Evolutionary conservation across 2,329 filamentous ascomycete species (phyloP).

Genomic region (Setomelanomma holmii): DNA sequence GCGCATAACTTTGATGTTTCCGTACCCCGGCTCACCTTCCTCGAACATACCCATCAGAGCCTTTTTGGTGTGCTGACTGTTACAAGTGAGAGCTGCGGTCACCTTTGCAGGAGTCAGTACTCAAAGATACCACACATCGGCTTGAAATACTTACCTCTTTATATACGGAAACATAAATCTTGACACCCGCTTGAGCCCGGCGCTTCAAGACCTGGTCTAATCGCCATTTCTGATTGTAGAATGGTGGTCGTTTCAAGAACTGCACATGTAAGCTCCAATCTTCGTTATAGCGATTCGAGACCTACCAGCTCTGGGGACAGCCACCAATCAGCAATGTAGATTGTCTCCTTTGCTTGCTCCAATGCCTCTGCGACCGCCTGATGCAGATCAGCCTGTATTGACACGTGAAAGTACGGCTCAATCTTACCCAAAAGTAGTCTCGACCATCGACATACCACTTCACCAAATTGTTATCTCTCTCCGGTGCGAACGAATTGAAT

Average conservation of each 20-base stretch:
- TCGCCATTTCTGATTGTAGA: conserved; percentile 82
- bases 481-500: conserved; percentile 89
- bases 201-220: conserved; percentile 87
- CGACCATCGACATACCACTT: conserved; percentile 98
- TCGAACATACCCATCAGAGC: conserved; percentile 82
- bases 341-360: conserved; percentile 88
- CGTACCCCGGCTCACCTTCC: conserved; percentile 78
- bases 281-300: background rate
- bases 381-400: background rate
- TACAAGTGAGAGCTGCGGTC: conserved; percentile 74
- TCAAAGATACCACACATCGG: too few species aligned
- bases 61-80: conserved; percentile 91
- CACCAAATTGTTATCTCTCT: conserved; percentile 81
- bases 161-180: conserved; percentile 93
- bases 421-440: conserved; percentile 79
- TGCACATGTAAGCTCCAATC: conserved; percentile 20
- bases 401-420: background rate
- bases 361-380: conserved; percentile 82
- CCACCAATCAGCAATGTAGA: conserved; percentile 99
- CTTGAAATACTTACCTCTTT: conserved; percentile 69
- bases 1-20: conserved; percentile 87
- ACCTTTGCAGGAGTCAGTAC: conserved; percentile 31
- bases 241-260: conserved; percentile 84
- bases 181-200: conserved; percentile 88
- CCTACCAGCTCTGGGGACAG: conserved; percentile 76